Conservation (phyloP, 345 rosid species). For the Pistacia atlantica region DNA sequence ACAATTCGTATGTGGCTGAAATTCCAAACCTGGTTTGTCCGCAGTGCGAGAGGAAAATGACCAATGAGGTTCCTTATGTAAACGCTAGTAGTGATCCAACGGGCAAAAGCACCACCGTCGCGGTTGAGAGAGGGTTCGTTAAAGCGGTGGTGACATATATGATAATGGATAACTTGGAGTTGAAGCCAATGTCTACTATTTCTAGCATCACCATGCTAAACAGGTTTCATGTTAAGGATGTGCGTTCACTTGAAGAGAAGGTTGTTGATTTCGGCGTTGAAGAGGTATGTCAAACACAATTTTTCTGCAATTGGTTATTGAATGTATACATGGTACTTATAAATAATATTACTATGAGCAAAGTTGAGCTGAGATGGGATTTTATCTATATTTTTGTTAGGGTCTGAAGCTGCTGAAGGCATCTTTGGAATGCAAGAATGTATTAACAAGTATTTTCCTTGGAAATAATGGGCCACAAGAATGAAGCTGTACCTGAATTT, state of each 20-base stretch:
- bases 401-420: constrained; percentile 21
- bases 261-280: constrained; percentile 2
- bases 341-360: too few relatives aligned
- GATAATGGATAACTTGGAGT: constrained; percentile 33
- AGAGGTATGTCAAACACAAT: constrained; percentile 19
- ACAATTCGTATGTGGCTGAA: too few relatives aligned
- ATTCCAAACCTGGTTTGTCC: too few relatives aligned
- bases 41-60: too few relatives aligned
- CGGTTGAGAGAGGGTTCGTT: not conserved
- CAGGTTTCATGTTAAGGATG: constrained; percentile 19
- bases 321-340: not conserved
- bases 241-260: constrained; percentile 20
- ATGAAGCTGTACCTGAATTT: not conserved
- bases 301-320: too few relatives aligned
- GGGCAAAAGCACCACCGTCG: not conserved
- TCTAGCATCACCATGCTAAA: constrained; percentile 23
- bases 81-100: too few relatives aligned
- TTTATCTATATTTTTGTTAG: not conserved
- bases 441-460: constrained; percentile 27
- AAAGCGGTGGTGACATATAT: constrained; percentile 31
- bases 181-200: constrained; percentile 28
- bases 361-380: not conserved
- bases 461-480: not conserved
- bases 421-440: constrained; percentile 27
- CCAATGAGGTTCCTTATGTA: too few relatives aligned